Evolutionary conservation across 2,329 filamentous ascomycete genomes (phyloP), one percentile per base, ranked within the genome.

Genomic region (Fusarium proliferatum): DNA sequence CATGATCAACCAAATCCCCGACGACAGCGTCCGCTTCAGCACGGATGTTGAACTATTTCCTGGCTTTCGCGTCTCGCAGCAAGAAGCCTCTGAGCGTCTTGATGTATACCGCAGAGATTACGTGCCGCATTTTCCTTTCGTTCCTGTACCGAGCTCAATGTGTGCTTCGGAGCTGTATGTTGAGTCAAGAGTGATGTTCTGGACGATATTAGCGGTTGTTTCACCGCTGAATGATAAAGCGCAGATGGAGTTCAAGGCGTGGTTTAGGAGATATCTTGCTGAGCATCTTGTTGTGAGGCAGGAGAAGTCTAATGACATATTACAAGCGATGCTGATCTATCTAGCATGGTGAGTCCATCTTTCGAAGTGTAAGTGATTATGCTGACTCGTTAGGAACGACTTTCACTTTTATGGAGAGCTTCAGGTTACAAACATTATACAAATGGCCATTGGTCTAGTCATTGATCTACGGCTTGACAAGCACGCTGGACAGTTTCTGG

Each of bases 291-390:
- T 86, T 17, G 79, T 84, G 9, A 71, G 76, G 1, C 80, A 82
- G 41, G 81, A 85, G 46, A 81, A 78, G 60, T 72, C 72, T 3
- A 49, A 84, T 3, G 81, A 82, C 34, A 69, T 84, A 2, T 69
- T 86, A 6, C 84, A 86, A 43, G 81, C 81, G 1, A 75, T 85
- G 2, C n/a, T 85, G 2, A 34, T 85, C 2, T 80, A 80, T 26
- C 51, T 84, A 6, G 81, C 79, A 2, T 85, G 84, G 84, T 84
- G 56, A 63, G 79, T 63, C 9, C 3, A 19, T 6, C 12, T 2
- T 15, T 13, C 3, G 12, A 6, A 6, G 9, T 28, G 1, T 15
- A 13, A 7, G 11, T 19, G 3, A 12, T 3, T 16, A 9, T 8
- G 16, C 45, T 65, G 5, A 61, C 9, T 6, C 2, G 12, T 2